A percentile compares a stretch with the other conserved stretches of the same genome.
Evolutionary conservation across 306 rosid species (phyloP).

Genomic region (Trichosanthes truncata): DNA sequence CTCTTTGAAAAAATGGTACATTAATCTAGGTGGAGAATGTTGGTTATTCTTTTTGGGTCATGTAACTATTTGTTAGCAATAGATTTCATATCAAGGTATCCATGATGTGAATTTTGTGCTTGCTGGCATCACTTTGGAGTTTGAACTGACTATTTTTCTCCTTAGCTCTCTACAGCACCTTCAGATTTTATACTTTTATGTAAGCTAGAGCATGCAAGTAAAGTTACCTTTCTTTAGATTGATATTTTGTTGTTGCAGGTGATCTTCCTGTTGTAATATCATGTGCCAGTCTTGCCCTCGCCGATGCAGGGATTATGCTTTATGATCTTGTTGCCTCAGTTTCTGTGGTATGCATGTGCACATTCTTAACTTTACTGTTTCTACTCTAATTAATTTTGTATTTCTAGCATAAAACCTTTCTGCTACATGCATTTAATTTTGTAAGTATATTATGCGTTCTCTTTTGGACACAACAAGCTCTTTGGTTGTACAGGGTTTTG

Average conservation of each 20-base stretch:
- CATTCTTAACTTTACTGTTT: not conserved
- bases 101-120: not conserved
- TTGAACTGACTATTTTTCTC: not conserved
- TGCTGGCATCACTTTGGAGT: not conserved
- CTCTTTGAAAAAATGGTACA: not conserved
- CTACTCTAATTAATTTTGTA: not conserved
- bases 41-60: not conserved
- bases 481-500: not conserved
- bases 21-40: not conserved
- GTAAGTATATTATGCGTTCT: not conserved
- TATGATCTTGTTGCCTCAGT: slow-evolving; percentile 89
- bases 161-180: not conserved
- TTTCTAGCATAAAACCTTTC: not conserved
- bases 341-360: slow-evolving; percentile 69
- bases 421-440: not conserved
- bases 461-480: not conserved
- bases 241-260: slow-evolving; percentile 32
- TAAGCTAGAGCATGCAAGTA: not conserved
- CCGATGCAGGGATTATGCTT: slow-evolving; percentile 97
- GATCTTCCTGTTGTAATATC: slow-evolving; percentile 91
- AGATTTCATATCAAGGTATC: not conserved
- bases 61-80: not conserved
- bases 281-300: slow-evolving; percentile 95
- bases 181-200: not conserved
- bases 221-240: slow-evolving; percentile 3